Conservation (phyloP, 768 basidiomycete species). For the Tylopilus sp. region DNA sequence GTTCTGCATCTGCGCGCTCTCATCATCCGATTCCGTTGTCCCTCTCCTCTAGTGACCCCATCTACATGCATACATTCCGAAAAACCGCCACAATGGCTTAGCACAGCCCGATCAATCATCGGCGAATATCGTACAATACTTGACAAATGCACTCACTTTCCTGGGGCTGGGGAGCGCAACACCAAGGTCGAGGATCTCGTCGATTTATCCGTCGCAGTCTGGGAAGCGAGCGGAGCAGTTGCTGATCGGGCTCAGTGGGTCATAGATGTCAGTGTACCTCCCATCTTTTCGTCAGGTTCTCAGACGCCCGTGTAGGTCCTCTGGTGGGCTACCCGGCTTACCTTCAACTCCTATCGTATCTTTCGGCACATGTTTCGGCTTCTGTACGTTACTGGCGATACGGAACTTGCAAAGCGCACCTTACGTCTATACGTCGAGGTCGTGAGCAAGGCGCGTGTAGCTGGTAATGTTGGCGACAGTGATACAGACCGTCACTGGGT, state of each 20-base stretch:
- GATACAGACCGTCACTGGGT: slow-evolving; percentile 76
- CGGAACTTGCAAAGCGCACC: slow-evolving; percentile 64
- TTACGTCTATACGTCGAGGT: slow-evolving; percentile 81
- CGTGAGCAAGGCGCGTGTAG: slow-evolving; percentile 75
- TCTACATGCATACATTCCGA: slow-evolving; percentile 21
- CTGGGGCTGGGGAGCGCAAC: slow-evolving; percentile 77
- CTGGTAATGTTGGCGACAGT: slow-evolving; percentile 40
- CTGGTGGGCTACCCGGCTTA: slow-evolving; percentile 92
- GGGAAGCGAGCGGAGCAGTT: slow-evolving; percentile 69
- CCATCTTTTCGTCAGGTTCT: background rate
- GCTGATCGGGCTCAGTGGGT: slow-evolving; percentile 72
- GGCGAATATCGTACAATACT: slow-evolving; percentile 71
- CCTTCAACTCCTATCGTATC: slow-evolving; percentile 87
- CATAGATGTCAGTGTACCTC: slow-evolving; percentile 59
- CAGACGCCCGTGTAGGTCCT: slow-evolving; percentile 52
- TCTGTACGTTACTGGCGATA: slow-evolving; percentile 58
- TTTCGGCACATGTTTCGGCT: slow-evolving; percentile 83
- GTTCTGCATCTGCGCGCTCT: slow-evolving; percentile 74
- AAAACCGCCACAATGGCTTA: slow-evolving; percentile 54
- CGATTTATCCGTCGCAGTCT: slow-evolving; percentile 74
- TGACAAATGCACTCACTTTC: slow-evolving; percentile 68
- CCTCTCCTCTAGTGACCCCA: slow-evolving; percentile 14
- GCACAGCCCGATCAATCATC: slow-evolving; percentile 61
- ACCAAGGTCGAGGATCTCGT: slow-evolving; percentile 78
- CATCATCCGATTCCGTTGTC: slow-evolving; percentile 43